phyloP scores from a whole-genome alignment of 2,329 filamentous ascomycete genomes.

The Cladosporium halotolerans region DNA sequence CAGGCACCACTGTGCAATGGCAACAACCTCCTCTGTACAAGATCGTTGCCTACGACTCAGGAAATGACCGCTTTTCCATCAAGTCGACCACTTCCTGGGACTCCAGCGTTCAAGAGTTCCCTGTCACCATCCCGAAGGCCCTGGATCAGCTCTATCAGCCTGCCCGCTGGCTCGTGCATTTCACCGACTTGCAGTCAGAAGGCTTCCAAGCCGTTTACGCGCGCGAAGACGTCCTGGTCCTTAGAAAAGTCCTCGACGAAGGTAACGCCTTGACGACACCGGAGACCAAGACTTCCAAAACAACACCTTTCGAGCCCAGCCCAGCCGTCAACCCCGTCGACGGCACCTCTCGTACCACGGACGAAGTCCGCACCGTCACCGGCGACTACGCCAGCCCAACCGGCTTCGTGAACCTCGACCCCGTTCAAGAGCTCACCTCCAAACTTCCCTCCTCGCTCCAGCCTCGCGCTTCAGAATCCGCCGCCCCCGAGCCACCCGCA shows the following conservation, averaged over 20 bases:
- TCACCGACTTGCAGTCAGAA: conserved; percentile 51
- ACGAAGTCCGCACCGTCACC: conserved; percentile 38
- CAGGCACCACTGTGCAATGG: conserved; percentile 18
- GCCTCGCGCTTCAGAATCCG: not conserved
- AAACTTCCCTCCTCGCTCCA: conserved; percentile 14
- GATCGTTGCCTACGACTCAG: conserved; percentile 59
- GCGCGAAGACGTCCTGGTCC: conserved; percentile 57
- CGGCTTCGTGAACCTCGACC: conserved; percentile 58
- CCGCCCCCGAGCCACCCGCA: conserved; percentile 27
- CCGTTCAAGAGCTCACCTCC: conserved; percentile 16
- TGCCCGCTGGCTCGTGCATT: conserved; percentile 59
- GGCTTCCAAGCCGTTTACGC: conserved; percentile 64
- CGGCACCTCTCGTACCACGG: conserved; percentile 27
- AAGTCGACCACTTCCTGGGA: conserved; percentile 54
- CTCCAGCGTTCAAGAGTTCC: conserved; percentile 39
- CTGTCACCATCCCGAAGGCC: conserved; percentile 54
- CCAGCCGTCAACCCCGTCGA: conserved; percentile 51
- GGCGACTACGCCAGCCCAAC: conserved; percentile 60
- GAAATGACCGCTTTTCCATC: conserved; percentile 50
- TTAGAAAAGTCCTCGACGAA: conserved; percentile 50
- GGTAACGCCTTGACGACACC: not conserved
- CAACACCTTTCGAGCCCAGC: conserved; percentile 11
- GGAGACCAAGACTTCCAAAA: conserved; percentile 6
- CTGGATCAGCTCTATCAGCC: conserved; percentile 57
- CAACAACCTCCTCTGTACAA: conserved; percentile 48